Evolutionary conservation across 2,329 filamentous ascomycete species (phyloP).

Genomic region (Ophiostoma tasmaniense): DNA sequence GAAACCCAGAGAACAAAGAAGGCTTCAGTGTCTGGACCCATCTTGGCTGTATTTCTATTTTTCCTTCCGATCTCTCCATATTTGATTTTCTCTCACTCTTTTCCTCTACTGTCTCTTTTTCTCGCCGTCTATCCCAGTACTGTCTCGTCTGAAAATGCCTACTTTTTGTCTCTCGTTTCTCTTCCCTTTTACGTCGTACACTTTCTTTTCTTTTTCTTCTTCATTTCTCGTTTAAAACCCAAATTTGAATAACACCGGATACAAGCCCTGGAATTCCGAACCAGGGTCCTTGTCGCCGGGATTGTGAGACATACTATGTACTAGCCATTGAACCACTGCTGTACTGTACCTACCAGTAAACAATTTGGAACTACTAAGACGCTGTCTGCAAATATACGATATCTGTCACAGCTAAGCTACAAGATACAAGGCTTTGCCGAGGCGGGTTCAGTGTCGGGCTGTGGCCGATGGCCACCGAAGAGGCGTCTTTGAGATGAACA

Average conservation of each 20-base stretch:
- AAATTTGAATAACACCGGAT: background rate
- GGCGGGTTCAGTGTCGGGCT: background rate
- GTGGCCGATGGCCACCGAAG: background rate
- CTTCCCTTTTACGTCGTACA: background rate
- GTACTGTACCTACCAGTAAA: background rate
- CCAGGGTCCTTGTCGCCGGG: background rate
- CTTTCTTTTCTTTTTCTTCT: background rate
- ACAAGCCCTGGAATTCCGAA: background rate
- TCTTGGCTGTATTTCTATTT: conserved; percentile 2
- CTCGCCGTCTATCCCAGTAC: background rate
- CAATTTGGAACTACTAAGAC: background rate
- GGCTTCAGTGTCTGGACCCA: conserved; percentile 3
- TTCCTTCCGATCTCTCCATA: conserved; percentile 1
- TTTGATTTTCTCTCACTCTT: background rate
- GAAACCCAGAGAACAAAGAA: conserved; percentile 14
- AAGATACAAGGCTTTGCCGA: background rate
- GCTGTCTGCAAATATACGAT: background rate
- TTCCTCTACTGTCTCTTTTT: background rate
- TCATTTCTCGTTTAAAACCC: background rate
- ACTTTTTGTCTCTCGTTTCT: background rate
- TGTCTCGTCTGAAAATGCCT: background rate
- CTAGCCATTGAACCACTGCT: background rate
- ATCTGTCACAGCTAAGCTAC: background rate
- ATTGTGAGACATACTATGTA: background rate
- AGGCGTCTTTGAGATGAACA: background rate